Conservation (phyloP, 768 basidiomycete species). For the Stropharia rugosoannulata region DNA sequence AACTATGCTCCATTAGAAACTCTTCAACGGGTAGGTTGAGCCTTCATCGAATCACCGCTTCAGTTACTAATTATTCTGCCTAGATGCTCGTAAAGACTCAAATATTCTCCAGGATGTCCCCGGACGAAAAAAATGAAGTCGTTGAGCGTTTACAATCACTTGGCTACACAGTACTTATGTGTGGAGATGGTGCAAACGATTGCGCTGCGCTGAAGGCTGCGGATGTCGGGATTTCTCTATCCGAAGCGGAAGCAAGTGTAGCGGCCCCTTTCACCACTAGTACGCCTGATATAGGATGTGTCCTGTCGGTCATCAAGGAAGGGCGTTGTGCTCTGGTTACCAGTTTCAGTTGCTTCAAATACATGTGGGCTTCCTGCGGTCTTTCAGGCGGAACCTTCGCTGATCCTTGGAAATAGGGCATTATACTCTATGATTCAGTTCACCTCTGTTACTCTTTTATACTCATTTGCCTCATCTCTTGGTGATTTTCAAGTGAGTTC, state of each 20-base stretch:
- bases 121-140: conserved; percentile 98
- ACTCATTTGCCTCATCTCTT: conserved; percentile 94
- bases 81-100: conserved; percentile 98
- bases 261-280: conserved; percentile 97
- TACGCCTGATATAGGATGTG: conserved; percentile 92
- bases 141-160: conserved; percentile 91
- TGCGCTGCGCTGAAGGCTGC: conserved; percentile 98
- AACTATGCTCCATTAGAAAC: conserved; percentile 94
- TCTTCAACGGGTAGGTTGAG: conserved; percentile 75
- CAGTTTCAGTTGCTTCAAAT: conserved; percentile 99
- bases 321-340: conserved; percentile 95
- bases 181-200: conserved; percentile 98
- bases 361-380: conserved; percentile 70
- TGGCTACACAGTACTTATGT: conserved; percentile 97
- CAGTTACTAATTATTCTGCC: background rate
- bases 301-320: conserved; percentile 95
- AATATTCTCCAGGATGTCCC: conserved; percentile 98
- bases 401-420: conserved; percentile 58
- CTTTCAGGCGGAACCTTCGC: conserved; percentile 6
- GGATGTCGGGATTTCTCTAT: conserved; percentile 94
- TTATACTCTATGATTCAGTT: conserved; percentile 98
- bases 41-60: background rate
- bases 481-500: conserved; percentile 89
- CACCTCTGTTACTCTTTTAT: conserved; percentile 93
- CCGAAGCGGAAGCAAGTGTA: conserved; percentile 97